Evolutionary conservation across 768 basidiomycete genomes (phyloP), one percentile per base, ranked within the genome.

Genomic region (Mrakia gelida): DNA sequence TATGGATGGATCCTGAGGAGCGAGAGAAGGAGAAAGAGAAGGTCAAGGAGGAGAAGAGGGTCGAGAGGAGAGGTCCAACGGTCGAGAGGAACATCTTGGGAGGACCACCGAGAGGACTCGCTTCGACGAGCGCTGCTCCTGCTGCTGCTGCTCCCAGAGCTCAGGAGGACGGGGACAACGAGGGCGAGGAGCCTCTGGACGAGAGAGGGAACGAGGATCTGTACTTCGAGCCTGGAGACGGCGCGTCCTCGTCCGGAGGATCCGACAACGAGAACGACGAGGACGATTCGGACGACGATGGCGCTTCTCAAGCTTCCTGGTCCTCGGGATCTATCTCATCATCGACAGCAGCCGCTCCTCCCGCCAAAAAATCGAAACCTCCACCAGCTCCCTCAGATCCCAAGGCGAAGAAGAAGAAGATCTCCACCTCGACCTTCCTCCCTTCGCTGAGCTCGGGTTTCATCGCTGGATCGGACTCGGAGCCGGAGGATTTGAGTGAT

Each of bases 361-460:
- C 78, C 10, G 5, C 63, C 32, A 79, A 79, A 70, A 79, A 75
- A 43, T 26, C 78, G n/a, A 75, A 75, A 62, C 11, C 49, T 15
- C 62, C 56, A 13, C 61, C 74, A 38, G 34, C 61, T 23, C 56
- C 61, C 9, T 28, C 68, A 15, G 45, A 30, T 28, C 34, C 76
- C 38, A 26, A 54, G 16, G 43, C 52, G 65, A 83, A 26, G 65
- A 81, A 26, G 81, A 83, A 67, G 82, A 82, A 76, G 81, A 87
- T 81, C 80, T 84, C 83, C 88, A 91, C 76, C 9, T 86, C 86
- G 15, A 88, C 89, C 0, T 99, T 98, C 86, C 87, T 98, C 2
- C 96, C 97, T 34, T 92, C 93, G 3, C 89, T 98, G 34, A 88
- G 93, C 0, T 90, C 92, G 18, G 96, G 95, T 2, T 99, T 92